Conservation (phyloP, 1,139 yeast genomes). For the Taphrina wiesneri region DNA sequence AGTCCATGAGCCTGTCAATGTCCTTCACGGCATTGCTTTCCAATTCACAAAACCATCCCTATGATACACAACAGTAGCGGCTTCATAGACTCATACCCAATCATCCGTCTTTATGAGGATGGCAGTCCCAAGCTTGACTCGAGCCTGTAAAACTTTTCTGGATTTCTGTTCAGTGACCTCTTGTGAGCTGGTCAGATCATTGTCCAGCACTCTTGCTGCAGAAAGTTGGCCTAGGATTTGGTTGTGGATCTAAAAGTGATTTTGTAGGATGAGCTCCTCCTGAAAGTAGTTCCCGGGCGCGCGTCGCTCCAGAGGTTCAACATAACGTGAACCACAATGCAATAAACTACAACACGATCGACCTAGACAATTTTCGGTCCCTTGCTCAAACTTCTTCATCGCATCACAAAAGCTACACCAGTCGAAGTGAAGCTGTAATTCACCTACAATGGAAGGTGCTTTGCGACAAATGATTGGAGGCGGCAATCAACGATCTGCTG, state of each 20-base stretch:
- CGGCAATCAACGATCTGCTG: slow-evolving; percentile 6
- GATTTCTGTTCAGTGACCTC: too few species aligned
- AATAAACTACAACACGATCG: too few species aligned
- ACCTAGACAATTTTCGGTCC: too few species aligned
- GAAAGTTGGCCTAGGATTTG: not conserved
- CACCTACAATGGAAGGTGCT: slow-evolving; percentile 11
- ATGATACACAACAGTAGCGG: not conserved
- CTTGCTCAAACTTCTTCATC: too few species aligned
- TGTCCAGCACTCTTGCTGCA: not conserved
- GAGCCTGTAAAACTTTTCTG: too few species aligned
- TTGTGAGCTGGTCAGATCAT: too few species aligned
- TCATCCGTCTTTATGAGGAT: too few species aligned
- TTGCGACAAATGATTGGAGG: slow-evolving; percentile 10
- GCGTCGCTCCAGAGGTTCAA: not conserved
- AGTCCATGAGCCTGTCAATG: not conserved
- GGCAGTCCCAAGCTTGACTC: too few species aligned
- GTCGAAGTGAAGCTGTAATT: too few species aligned
- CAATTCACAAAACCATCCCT: not conserved
- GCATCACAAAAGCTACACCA: too few species aligned
- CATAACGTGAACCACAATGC: not conserved
- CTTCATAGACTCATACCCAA: not conserved
- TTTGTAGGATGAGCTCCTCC: not conserved
- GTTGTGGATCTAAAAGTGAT: not conserved
- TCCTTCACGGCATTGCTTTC: not conserved
- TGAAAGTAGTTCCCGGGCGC: not conserved